A percentile compares a stretch with the other conserved stretches of the same genome.
Evolutionary conservation across 2,329 filamentous ascomycete species (phyloP).

Genomic region (Aspergillus puulaauensis): DNA sequence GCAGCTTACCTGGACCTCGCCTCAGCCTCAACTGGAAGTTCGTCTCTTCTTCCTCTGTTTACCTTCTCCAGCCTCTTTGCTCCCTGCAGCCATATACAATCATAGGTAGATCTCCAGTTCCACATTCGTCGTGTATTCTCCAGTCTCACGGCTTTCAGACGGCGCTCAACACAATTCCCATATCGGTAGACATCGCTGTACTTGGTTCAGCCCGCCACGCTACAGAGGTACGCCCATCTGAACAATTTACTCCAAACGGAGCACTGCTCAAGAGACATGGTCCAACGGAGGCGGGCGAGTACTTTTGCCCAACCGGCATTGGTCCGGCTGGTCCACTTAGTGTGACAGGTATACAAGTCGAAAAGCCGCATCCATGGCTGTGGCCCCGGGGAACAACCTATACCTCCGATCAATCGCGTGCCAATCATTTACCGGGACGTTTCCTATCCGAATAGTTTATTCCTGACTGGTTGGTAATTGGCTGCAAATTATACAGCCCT

Average conservation of each 20-base stretch:
- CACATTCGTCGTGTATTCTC: background rate
- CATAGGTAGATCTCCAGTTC: background rate
- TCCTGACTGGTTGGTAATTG: background rate
- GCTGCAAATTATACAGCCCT: background rate
- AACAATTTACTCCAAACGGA: background rate
- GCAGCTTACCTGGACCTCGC: background rate
- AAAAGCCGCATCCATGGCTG: background rate
- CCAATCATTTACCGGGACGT: background rate
- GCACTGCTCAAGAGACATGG: background rate
- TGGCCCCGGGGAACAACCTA: background rate
- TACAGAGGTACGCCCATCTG: background rate
- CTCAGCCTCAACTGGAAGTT: background rate
- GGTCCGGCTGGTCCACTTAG: background rate
- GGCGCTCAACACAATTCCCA: background rate
- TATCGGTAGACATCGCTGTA: background rate
- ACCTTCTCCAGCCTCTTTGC: background rate
- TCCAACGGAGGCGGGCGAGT: background rate
- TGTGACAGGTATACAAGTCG: conserved; percentile 4
- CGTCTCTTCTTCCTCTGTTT: background rate
- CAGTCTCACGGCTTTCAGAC: background rate
- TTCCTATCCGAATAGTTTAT: background rate
- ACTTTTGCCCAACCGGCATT: background rate
- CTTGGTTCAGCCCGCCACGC: background rate
- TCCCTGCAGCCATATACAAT: background rate
- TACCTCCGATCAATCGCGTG: background rate